Conservation (phyloP, 257 asterid genomes). For the Nicotiana attenuata region DNA sequence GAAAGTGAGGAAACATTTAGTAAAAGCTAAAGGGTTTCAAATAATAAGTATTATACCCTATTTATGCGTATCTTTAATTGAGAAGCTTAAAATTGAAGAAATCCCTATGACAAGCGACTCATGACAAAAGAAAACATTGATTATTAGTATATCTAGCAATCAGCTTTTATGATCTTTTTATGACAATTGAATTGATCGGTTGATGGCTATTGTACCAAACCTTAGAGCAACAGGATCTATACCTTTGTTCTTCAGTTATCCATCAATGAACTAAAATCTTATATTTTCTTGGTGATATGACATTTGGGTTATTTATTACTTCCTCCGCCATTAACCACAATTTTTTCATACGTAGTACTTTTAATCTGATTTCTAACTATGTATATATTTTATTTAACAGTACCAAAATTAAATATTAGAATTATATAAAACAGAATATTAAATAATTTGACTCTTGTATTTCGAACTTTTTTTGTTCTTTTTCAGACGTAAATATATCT, state of each 20-base stretch:
- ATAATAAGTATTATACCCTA: neutral
- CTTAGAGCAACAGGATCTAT: conserved; percentile 10
- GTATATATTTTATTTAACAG: neutral
- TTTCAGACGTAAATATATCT: no score
- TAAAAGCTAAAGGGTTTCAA: conserved; percentile 2
- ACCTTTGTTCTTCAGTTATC: conserved; percentile 8
- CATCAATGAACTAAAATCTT: neutral
- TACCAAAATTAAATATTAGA: neutral
- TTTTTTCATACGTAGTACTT: neutral
- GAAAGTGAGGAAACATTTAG: neutral
- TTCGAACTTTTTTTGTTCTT: no score
- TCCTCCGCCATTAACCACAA: neutral
- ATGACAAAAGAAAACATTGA: conserved; percentile 17
- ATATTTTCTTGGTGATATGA: neutral
- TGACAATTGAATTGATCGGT: conserved; percentile 15
- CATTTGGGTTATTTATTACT: neutral
- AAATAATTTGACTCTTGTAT: no score
- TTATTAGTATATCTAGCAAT: conserved; percentile 15
- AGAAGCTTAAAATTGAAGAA: conserved; percentile 36
- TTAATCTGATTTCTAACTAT: neutral
- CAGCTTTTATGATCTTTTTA: conserved; percentile 8
- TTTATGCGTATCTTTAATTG: neutral
- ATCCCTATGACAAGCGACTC: conserved; percentile 23
- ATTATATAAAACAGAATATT: neutral
- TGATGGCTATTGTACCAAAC: conserved; percentile 5